Evolutionary conservation across 495 filamentous ascomycete genomes (phyloP).

Genomic region (Parmelia sp.): DNA sequence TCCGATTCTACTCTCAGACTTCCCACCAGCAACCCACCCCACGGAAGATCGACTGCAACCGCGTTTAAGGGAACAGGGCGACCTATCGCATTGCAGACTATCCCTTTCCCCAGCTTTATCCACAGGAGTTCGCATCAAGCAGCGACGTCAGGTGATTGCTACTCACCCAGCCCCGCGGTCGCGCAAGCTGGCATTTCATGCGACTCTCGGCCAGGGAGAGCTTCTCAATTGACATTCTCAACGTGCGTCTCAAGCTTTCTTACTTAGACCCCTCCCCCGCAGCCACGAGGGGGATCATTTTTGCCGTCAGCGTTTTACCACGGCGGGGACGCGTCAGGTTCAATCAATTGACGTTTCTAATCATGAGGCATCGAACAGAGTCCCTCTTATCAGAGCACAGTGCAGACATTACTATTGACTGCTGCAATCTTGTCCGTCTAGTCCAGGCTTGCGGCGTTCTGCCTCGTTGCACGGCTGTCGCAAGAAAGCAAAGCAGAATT

Average conservation of each 20-base stretch:
- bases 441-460: slow-evolving; percentile 5
- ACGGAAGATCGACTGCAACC: slow-evolving; percentile 24
- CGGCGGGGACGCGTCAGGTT: slow-evolving; percentile 14
- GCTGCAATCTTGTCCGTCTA: slow-evolving; percentile 8
- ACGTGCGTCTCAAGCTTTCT: slow-evolving; percentile 6
- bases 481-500: slow-evolving; percentile 23
- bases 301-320: not conserved
- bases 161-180: slow-evolving; percentile 19
- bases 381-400: not conserved
- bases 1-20: not conserved
- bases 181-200: slow-evolving; percentile 10
- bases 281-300: not conserved
- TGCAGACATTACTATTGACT: not conserved
- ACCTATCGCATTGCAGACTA: slow-evolving; percentile 16
- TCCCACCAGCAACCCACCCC: slow-evolving; percentile 3
- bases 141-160: slow-evolving; percentile 20
- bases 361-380: slow-evolving; percentile 16
- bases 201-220: slow-evolving; percentile 16
- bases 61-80: slow-evolving; percentile 7
- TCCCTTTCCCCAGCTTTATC: not conserved
- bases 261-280: slow-evolving; percentile 8
- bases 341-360: slow-evolving; percentile 21
- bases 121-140: slow-evolving; percentile 15
- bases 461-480: slow-evolving; percentile 22
- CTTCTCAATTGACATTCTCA: slow-evolving; percentile 15